phyloP scores from a whole-genome alignment of 148 eudicot species.

The Polygonum maritimum region DNA sequence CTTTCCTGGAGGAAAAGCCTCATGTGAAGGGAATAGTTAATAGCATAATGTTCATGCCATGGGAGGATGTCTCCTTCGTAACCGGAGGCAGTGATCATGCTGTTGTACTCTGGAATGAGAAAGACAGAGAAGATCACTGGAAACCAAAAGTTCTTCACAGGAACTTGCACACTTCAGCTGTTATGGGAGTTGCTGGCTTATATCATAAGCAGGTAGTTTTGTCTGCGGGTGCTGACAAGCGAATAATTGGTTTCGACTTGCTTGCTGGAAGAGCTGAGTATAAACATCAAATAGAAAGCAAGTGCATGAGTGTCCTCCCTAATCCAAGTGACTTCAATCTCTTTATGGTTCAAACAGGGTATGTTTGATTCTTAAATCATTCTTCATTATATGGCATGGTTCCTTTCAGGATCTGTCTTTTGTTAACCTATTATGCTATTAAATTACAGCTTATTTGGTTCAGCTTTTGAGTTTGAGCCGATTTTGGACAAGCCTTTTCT shows the following conservation, averaged over 20 bases:
- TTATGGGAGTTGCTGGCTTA: conserved; percentile 99
- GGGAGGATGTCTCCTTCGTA: conserved; percentile 64
- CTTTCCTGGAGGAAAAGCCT: conserved; percentile 70
- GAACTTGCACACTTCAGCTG: conserved; percentile 74
- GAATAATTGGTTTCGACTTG: conserved; percentile 76
- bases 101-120: conserved; percentile 69
- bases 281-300: conserved; percentile 82
- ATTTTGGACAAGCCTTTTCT: no score
- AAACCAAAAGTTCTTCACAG: conserved; percentile 71
- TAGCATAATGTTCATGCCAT: conserved; percentile 79
- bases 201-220: conserved; percentile 64
- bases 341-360: conserved; percentile 98
- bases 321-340: conserved; percentile 94
- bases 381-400: not conserved
- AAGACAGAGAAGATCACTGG: conserved; percentile 53
- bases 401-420: not conserved
- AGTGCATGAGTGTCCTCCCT: conserved; percentile 94
- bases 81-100: conserved; percentile 98
- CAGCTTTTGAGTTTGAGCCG: no score
- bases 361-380: conserved; percentile 15
- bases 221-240: conserved; percentile 85
- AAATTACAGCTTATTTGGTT: not conserved
- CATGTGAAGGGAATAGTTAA: conserved; percentile 85
- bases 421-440: not conserved
- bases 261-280: conserved; percentile 62